Percentiles rank a stretch among this genome's conserved stretches.
Conservation (phyloP, 768 basidiomycete species). For the Tylopilus felleus region DNA sequence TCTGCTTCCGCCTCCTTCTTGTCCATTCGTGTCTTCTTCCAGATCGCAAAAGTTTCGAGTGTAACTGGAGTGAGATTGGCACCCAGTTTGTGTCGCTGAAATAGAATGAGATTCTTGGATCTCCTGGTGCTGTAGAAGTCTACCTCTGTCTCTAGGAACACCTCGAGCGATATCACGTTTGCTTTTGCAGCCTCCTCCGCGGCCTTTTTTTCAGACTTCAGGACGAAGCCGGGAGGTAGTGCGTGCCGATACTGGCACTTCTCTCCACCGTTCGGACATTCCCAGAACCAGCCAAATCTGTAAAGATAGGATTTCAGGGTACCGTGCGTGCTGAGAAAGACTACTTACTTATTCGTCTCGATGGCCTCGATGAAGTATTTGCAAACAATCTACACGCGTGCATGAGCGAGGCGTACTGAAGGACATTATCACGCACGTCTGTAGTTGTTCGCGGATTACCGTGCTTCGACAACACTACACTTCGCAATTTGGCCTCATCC, state of each 20-base stretch:
- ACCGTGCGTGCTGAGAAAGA: neutral
- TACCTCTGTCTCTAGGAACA: conserved; percentile 97
- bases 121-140: conserved; percentile 12
- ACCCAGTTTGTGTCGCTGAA: conserved; percentile 91
- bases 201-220: conserved; percentile 92
- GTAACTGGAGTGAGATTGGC: conserved; percentile 90
- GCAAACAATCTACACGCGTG: conserved; percentile 79
- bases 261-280: conserved; percentile 79
- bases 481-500: conserved; percentile 91
- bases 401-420: conserved; percentile 7
- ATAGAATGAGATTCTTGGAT: conserved; percentile 1
- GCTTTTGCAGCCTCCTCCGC: conserved; percentile 88
- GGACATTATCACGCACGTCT: conserved; percentile 54
- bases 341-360: conserved; percentile 71
- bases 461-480: conserved; percentile 82
- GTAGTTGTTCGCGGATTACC: conserved; percentile 92
- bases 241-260: conserved; percentile 94
- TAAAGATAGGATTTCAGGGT: neutral
- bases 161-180: conserved; percentile 86
- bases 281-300: conserved; percentile 95
- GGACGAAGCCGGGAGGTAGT: conserved; percentile 91
- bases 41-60: conserved; percentile 82
- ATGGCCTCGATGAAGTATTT: conserved; percentile 97
- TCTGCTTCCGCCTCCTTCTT: conserved; percentile 93
- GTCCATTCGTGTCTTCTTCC: conserved; percentile 94